A percentile compares a stretch with the other conserved stretches of the same genome.
Conservation (phyloP, 306 rosid genomes). For the Ochetophila trinervis region DNA sequence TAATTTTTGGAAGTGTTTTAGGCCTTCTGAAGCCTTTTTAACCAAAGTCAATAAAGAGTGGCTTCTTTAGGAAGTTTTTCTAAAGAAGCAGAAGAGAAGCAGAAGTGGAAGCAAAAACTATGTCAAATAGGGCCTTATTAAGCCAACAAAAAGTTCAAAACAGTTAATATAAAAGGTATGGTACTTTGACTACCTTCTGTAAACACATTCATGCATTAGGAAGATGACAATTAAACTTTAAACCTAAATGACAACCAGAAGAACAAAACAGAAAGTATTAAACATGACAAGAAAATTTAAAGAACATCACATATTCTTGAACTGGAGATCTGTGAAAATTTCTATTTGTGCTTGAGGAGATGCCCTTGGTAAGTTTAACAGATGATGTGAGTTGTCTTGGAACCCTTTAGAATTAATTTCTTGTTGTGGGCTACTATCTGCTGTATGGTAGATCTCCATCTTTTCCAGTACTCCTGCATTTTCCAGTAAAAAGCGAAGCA, state of each 20-base stretch:
- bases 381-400: slow-evolving; percentile 3
- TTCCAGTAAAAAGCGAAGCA: slow-evolving; percentile 7
- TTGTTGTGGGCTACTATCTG: background rate
- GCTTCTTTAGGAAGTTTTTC: too few species aligned
- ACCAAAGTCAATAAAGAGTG: too few species aligned
- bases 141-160: too few species aligned
- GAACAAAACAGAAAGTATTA: too few species aligned
- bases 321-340: slow-evolving; percentile 1
- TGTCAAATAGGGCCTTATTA: too few species aligned
- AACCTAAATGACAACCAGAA: background rate
- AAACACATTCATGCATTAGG: too few species aligned
- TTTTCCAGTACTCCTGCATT: slow-evolving; percentile 13
- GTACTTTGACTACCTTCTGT: too few species aligned
- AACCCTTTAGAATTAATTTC: background rate
- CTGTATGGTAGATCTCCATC: slow-evolving; percentile 3
- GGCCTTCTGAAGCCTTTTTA: too few species aligned
- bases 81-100: too few species aligned
- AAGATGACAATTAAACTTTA: background rate
- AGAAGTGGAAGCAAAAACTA: too few species aligned
- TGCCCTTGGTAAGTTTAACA: slow-evolving; percentile 3
- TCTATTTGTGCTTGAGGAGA: slow-evolving; percentile 1
- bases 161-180: too few species aligned
- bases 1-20: too few species aligned
- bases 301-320: background rate
- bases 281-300: background rate